A percentile compares a stretch with the other conserved stretches of the same genome.
These are phyloP conservation scores for Jamesozyma rosinii DNA, from an alignment of 805 yeast genomes.

Conservation along the genomic window DNA sequence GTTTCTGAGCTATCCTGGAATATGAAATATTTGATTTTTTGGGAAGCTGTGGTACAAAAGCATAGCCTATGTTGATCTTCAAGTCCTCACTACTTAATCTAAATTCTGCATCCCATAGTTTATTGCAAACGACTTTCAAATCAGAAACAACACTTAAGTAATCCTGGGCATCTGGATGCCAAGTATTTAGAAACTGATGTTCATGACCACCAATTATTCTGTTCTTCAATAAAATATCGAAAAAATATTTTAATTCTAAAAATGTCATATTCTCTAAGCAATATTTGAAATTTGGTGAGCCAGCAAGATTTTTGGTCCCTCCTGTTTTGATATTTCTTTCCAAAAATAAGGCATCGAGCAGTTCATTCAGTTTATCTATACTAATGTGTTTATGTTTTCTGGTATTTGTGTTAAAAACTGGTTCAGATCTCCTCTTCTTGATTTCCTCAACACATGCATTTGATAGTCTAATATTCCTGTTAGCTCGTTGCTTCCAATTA, in stretches of 20 bases:
- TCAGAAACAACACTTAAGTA: slow-evolving; percentile 58
- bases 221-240: slow-evolving; percentile 54
- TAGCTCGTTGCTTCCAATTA: slow-evolving; percentile 40
- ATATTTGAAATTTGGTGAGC: slow-evolving; percentile 36
- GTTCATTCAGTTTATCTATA: slow-evolving; percentile 41
- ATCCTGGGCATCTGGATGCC: slow-evolving; percentile 74
- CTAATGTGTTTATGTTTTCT: slow-evolving; percentile 30
- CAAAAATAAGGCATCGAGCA: slow-evolving; percentile 38
- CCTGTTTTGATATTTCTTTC: slow-evolving; percentile 14
- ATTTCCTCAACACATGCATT: slow-evolving; percentile 42
- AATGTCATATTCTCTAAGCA: slow-evolving; percentile 47
- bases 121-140: slow-evolving; percentile 50
- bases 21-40: slow-evolving; percentile 44
- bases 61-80: slow-evolving; percentile 28
- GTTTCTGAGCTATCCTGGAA: slow-evolving; percentile 39
- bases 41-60: slow-evolving; percentile 72
- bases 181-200: slow-evolving; percentile 43
- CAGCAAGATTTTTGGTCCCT: slow-evolving; percentile 15
- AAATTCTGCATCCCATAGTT: slow-evolving; percentile 40
- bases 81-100: slow-evolving; percentile 37
- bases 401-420: slow-evolving; percentile 15
- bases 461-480: slow-evolving; percentile 35
- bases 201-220: slow-evolving; percentile 57
- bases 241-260: slow-evolving; percentile 57
- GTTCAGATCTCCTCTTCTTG: slow-evolving; percentile 38